Evolutionary conservation across 257 asterid genomes (phyloP).

Genomic region (Solanum chilense): DNA sequence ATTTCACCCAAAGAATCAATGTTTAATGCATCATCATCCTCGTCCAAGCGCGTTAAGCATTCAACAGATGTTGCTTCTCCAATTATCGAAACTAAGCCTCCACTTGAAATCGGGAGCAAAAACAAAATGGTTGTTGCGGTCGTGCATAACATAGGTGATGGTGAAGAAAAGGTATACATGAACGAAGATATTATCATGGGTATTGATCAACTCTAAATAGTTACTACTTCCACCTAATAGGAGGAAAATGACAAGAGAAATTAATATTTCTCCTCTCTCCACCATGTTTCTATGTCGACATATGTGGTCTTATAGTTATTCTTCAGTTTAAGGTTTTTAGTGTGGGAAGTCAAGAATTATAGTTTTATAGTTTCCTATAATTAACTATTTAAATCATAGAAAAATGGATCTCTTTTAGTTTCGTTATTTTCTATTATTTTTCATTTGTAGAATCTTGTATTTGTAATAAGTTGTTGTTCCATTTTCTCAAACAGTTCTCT

Average conservation of each 20-base stretch:
- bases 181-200: too few relatives aligned
- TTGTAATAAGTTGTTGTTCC: background rate
- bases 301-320: background rate
- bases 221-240: background rate
- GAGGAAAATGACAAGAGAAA: too few relatives aligned
- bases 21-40: background rate
- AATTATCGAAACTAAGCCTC: background rate
- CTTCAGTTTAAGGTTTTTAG: too few relatives aligned
- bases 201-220: too few relatives aligned
- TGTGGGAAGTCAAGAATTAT: background rate
- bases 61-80: background rate
- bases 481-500: background rate
- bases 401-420: background rate
- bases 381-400: too few relatives aligned
- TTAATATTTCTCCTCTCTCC: too few relatives aligned
- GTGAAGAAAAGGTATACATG: background rate
- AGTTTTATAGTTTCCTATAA: background rate
- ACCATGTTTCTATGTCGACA: background rate
- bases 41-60: background rate
- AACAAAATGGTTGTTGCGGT: background rate
- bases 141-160: background rate
- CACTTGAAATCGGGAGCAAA: background rate
- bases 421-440: too few relatives aligned
- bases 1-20: background rate
- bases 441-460: background rate